These are phyloP conservation scores for bread wheat (Triticum aestivum) DNA, from an alignment of 176 grass and related monocot genomes.

Conservation along the genomic window IWGSC_CS_RefSeq_v2.1 NC_057806.1:615492893-615493392, in stretches of 20 bases:
- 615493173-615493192: neutral
- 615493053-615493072: neutral
- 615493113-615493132: neutral
- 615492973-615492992: neutral
- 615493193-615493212: neutral
- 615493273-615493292: neutral
- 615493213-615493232: neutral
- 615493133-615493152: neutral
- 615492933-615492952: neutral
- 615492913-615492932: neutral
- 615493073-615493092: neutral
- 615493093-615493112: neutral
- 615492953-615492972: neutral
- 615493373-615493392: neutral
- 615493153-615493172: neutral
- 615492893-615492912: neutral
- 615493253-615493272: neutral
- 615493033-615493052: neutral
- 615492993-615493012: neutral
- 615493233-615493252: neutral
- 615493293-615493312: neutral
- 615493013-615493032: neutral
- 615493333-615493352: neutral
- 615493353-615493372: neutral
- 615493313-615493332: neutral